A percentile compares a stretch with the other conserved stretches of the same genome.
These are phyloP conservation scores for Penicillium lividum DNA, from an alignment of 495 filamentous ascomycete species.

Conservation along the genomic window DNA sequence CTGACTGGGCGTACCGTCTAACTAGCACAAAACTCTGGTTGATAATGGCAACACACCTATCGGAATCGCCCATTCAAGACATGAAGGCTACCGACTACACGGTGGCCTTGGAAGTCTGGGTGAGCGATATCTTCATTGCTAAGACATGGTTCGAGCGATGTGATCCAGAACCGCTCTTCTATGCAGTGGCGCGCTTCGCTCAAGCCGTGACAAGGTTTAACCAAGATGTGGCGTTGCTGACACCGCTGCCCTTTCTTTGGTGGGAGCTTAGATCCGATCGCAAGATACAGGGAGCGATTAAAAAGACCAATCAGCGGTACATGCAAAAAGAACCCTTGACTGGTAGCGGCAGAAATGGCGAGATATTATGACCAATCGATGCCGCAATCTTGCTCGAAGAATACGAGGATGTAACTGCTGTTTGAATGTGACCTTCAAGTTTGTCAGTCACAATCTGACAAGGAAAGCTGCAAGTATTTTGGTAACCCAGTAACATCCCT, in stretches of 20 bases:
- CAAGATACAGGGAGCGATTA: neutral
- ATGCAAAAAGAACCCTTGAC: neutral
- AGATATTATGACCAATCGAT: neutral
- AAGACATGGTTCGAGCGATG: neutral
- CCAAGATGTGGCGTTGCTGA: neutral
- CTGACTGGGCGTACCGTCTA: slow-evolving; percentile 51
- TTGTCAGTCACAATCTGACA: neutral
- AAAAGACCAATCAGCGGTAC: neutral
- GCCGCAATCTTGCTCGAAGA: neutral
- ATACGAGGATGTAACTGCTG: neutral
- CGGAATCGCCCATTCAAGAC: neutral
- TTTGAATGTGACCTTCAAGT: neutral
- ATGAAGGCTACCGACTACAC: slow-evolving; percentile 8
- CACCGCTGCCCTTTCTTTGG: neutral
- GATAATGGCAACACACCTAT: slow-evolving; percentile 21
- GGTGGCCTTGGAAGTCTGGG: neutral
- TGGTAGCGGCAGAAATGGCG: neutral
- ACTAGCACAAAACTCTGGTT: slow-evolving; percentile 51
- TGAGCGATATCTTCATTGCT: neutral
- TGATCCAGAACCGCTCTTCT: neutral
- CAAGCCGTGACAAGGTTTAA: neutral
- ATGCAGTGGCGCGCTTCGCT: neutral
- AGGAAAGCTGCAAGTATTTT: neutral
- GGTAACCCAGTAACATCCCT: neutral
- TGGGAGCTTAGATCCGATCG: neutral